phyloP scores from a whole-genome alignment of 352 stramenopile species.

The Pythium rishiriense region DNA sequence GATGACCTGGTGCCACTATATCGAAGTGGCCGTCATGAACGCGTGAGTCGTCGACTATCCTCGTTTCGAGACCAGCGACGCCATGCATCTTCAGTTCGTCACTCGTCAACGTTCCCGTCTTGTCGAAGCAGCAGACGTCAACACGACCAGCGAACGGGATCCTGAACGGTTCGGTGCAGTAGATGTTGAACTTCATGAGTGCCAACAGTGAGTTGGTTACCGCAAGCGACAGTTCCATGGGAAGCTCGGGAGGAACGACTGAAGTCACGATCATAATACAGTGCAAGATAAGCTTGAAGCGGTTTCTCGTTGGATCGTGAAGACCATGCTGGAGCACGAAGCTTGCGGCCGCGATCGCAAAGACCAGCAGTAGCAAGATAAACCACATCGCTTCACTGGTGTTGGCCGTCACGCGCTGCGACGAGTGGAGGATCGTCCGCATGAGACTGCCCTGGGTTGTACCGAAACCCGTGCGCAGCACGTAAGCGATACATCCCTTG shows the following conservation, averaged over 20 bases:
- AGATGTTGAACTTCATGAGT: slow-evolving; percentile 89
- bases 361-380: slow-evolving; percentile 90
- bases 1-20: slow-evolving; percentile 33
- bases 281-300: slow-evolving; percentile 92
- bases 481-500: slow-evolving; percentile 84
- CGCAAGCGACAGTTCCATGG: slow-evolving; percentile 93
- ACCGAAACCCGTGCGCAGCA: slow-evolving; percentile 93
- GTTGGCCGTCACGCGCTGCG: slow-evolving; percentile 90
- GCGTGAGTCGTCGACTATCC: not conserved
- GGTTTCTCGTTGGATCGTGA: slow-evolving; percentile 52
- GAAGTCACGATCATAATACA: slow-evolving; percentile 96
- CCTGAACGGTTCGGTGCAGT: slow-evolving; percentile 94
- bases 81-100: slow-evolving; percentile 83
- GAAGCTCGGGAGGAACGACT: slow-evolving; percentile 94
- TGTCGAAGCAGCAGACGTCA: slow-evolving; percentile 94
- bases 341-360: slow-evolving; percentile 82
- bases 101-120: slow-evolving; percentile 94
- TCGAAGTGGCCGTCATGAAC: slow-evolving; percentile 28
- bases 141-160: slow-evolving; percentile 93
- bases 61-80: slow-evolving; percentile 32
- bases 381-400: slow-evolving; percentile 93
- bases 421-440: slow-evolving; percentile 93
- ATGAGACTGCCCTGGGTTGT: slow-evolving; percentile 94
- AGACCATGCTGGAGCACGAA: slow-evolving; percentile 79
- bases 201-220: slow-evolving; percentile 93